Evolutionary conservation across 805 yeast species (phyloP).

Genomic region (Lachancea meyersii): DNA sequence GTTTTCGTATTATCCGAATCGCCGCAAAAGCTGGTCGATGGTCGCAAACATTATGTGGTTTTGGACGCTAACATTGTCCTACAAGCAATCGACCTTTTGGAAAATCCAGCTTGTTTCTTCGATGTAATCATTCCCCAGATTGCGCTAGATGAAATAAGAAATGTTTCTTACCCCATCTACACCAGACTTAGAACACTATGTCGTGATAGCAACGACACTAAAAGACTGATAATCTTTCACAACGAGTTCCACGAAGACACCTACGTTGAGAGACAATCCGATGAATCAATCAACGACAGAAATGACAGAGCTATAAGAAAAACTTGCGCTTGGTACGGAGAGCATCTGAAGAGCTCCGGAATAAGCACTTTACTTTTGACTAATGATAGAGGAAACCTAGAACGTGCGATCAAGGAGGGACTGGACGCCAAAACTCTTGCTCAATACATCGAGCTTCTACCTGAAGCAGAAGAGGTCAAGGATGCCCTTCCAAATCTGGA

Average conservation of each 20-base stretch:
- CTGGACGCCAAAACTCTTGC: constrained; percentile 49
- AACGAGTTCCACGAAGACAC: constrained; percentile 82
- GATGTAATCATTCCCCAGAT: constrained; percentile 96
- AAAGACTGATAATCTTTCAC: constrained; percentile 85
- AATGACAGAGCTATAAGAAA: constrained; percentile 86
- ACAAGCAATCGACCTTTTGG: constrained; percentile 85
- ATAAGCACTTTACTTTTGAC: constrained; percentile 57
- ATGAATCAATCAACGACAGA: constrained; percentile 79
- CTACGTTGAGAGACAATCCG: constrained; percentile 49
- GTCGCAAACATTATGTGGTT: constrained; percentile 74
- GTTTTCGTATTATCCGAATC: constrained; percentile 55
- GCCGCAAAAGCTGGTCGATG: constrained; percentile 45
- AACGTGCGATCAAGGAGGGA: constrained; percentile 48
- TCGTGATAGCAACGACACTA: constrained; percentile 53
- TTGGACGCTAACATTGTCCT: constrained; percentile 85
- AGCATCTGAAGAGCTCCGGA: constrained; percentile 47
- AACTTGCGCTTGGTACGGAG: constrained; percentile 62
- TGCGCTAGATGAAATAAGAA: constrained; percentile 87
- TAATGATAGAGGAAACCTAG: constrained; percentile 67
- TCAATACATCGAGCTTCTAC: constrained; percentile 67
- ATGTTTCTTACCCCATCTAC: constrained; percentile 81
- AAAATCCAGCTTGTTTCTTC: constrained; percentile 64
- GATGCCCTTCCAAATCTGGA: constrained; percentile 67
- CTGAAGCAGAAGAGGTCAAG: constrained; percentile 65
- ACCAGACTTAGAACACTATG: constrained; percentile 73